Evolutionary conservation across 176 grass and related monocot genomes (phyloP).

Genomic region (Juncus effusus): DNA sequence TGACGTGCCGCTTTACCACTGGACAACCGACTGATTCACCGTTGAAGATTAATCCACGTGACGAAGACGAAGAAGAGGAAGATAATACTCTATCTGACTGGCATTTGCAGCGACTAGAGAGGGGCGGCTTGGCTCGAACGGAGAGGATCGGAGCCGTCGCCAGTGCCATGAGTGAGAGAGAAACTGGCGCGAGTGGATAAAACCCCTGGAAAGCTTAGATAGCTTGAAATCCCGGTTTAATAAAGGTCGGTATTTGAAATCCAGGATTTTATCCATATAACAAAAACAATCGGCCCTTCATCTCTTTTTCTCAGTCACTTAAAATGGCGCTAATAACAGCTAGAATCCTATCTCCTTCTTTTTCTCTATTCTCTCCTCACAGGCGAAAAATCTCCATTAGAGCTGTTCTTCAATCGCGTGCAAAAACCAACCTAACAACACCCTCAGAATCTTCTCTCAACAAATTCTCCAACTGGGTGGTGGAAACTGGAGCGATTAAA

Average conservation of each 20-base stretch:
- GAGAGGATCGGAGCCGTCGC: constrained; percentile 10
- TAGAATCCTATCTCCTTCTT: constrained; percentile 8
- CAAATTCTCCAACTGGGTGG: constrained; percentile 68
- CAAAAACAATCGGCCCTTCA: too few relatives aligned
- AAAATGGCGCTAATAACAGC: constrained; percentile 15
- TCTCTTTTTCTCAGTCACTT: constrained; percentile 5
- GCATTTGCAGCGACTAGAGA: not conserved
- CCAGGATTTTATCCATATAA: too few relatives aligned
- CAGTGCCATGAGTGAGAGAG: constrained; percentile 7
- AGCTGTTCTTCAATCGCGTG: constrained; percentile 16
- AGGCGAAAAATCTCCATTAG: not conserved
- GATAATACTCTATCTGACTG: not conserved
- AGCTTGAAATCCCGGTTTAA: too few relatives aligned
- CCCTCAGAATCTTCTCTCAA: constrained; percentile 42
- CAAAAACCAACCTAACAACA: not conserved
- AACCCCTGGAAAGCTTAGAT: not conserved
- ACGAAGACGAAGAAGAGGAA: not conserved
- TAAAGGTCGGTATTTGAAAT: too few relatives aligned
- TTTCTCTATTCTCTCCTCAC: constrained; percentile 9
- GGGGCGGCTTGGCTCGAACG: not conserved
- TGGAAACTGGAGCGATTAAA: constrained; percentile 34
- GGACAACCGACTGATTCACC: constrained; percentile 36
- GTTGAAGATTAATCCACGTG: constrained; percentile 18
- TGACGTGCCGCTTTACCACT: constrained; percentile 53
- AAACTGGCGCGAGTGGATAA: constrained; percentile 15